Base-by-base conservation (phyloP, 208 protist genomes). In the Phytomonas francai region DNA sequence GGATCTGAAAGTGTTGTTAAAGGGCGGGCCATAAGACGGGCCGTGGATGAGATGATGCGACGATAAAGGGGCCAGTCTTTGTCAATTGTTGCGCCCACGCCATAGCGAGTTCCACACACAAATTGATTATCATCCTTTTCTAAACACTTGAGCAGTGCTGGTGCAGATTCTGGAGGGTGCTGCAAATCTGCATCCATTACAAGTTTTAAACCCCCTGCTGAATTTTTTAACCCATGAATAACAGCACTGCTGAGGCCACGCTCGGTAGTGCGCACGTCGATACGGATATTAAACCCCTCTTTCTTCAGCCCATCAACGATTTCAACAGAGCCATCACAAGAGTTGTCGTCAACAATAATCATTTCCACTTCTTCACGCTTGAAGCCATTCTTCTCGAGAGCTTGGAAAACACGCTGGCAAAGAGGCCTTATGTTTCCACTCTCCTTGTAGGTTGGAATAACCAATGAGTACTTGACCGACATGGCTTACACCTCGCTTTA, bases 151-250 rank as follows among this genome's bases (percentile, higher is more conserved):
- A 95, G 78, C 22, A 97, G 72, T 3, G 60, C 58, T 0, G 91
- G 91, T 31, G 94, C 91, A 14, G 72, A 68, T 72, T 94, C 81
- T 0, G 94, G 94, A n/a, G 92, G 91, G 73, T 97, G 94, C 74
- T 97, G 93, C 63, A 96, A 74, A 65, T 97, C 93, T 2, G 93
- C 93, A 63, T 97, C 93, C 93, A 97, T 97, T 19, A 92, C 88
- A n/a, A 97, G 66, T 45, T 87, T 79, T 59, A 87, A 85, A 16
- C 62, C 59, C 4, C 85, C 83, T n/a, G 28, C 72, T 2, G 84
- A 79, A 28, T 63, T 27, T 33, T 68, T 73, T 32, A 97, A 77
- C n/a, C 93, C 93, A 59, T 85, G 71, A 63, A 97, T 83, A 6
- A 97, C 93, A 5, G 93, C 93, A 76, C 85, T 92, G 77, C 88